Percentiles rank a stretch among this genome's conserved stretches.
Evolutionary conservation across 306 rosid species (phyloP).

Genomic region (Vigna trinervia): DNA sequence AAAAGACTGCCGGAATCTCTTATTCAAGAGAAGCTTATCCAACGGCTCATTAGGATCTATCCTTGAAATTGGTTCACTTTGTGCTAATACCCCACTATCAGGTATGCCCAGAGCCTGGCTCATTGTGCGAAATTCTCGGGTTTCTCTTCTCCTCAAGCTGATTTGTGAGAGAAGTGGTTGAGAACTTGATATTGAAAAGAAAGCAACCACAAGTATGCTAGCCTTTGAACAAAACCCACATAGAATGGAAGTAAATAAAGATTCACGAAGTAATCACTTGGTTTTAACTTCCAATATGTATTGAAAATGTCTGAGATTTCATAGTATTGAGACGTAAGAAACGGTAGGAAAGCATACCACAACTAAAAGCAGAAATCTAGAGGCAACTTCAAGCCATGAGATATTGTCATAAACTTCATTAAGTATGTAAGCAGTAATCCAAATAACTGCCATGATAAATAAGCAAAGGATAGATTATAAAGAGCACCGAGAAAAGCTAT

Average conservation of each 20-base stretch:
- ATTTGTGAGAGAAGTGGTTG: constrained; percentile 95
- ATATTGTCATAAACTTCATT: constrained; percentile 86
- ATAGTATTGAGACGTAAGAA: constrained; percentile 25
- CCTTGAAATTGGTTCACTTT: constrained; percentile 57
- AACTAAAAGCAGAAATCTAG: constrained; percentile 84
- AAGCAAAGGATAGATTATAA: constrained; percentile 38
- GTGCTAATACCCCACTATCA: constrained; percentile 76
- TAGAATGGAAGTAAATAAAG: constrained; percentile 43
- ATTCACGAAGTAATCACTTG: constrained; percentile 33
- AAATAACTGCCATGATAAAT: constrained; percentile 67
- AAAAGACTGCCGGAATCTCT: constrained; percentile 86
- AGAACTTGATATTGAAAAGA: constrained; percentile 93
- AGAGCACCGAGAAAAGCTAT: constrained; percentile 21
- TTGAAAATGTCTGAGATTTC: constrained; percentile 30
- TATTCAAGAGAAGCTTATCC: constrained; percentile 84
- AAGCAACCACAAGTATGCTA: constrained; percentile 78
- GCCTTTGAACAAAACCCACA: constrained; percentile 65
- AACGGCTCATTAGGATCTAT: constrained; percentile 82
- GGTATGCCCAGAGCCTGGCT: constrained; percentile 97
- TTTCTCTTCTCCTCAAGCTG: constrained; percentile 83
- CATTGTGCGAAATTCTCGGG: constrained; percentile 79
- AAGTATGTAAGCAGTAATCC: constrained; percentile 79
- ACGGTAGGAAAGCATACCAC: constrained; percentile 56
- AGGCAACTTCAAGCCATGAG: constrained; percentile 84
- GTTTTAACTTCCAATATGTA: constrained; percentile 27